Base-by-base conservation (phyloP, 78 protist genomes). In the Parvularia atlantis region DNA sequence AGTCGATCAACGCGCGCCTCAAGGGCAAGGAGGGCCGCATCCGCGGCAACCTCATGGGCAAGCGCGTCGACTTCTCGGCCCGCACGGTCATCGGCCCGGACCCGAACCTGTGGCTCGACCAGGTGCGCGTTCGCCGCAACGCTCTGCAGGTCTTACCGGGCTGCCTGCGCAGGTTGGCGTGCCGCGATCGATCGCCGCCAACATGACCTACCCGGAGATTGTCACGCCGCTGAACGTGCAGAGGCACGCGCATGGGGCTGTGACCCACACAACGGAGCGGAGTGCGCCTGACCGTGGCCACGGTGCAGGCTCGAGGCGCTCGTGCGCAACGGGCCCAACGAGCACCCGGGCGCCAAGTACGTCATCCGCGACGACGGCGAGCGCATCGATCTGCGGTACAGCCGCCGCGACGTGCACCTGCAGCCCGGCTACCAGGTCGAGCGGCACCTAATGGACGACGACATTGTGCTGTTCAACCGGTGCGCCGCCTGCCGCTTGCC, bases 71-170 rank as follows among this genome's bases (percentile, higher is more conserved):
- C 70, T 97, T 94, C 76, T 80, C 91, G 4, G 99, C 99, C 19
- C 91, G 99, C 26, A 96, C 99, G 0, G 99, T 98, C 81, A 98
- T 98, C 86, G 95, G 98, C 14, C 90, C 95, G 68, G 99, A 97
- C 75, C 97, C 99, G 7, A 88, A 84, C 67, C 77, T 97, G 28
- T 62, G 74, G 40, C 78, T 93, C 28, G 98, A 94, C 66, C 84
- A 94, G 57, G 96, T 96, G 26, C 57, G 22, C 57, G 57, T 53
- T 26, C 22, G 20, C 31, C 20, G 20, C 20, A 20, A 53, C 2
- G 3, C n/a, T 56, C 17, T n/a, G 30, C 40, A 22, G 36, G 52
- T 7, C 28, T 37, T 28, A 1, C 4, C 44, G 40, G 22, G 31
- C 28, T 5, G 46, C 33, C 46, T 37, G 66, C 46, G 26, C 61